Conservation (phyloP, 345 rosid genomes). For the Camelina laxa region DNA sequence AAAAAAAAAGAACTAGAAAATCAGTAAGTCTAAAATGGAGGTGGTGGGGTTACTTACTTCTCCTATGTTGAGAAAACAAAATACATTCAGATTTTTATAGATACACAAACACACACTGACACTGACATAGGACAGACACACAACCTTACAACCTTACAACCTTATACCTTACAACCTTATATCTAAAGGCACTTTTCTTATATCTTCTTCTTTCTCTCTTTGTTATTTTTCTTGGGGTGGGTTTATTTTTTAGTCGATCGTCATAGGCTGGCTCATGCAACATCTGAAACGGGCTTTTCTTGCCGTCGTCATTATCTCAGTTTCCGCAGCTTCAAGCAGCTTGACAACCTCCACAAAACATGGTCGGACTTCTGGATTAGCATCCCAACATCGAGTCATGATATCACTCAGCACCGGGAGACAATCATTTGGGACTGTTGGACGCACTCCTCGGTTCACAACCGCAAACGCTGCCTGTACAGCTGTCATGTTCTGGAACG, state of each 20-base stretch:
- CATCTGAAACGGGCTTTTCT: constrained; percentile 60
- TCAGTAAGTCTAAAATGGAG: constrained; percentile 32
- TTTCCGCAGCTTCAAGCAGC: constrained; percentile 53
- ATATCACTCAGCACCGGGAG: constrained; percentile 52
- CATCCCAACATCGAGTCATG: constrained; percentile 53
- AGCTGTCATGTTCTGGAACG: constrained; percentile 52
- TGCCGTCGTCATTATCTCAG: constrained; percentile 45
- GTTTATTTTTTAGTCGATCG: constrained; percentile 43
- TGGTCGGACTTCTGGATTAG: constrained; percentile 48
- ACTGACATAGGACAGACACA: constrained; percentile 20
- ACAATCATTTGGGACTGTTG: constrained; percentile 47
- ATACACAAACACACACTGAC: constrained; percentile 30
- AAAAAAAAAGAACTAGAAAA: constrained; percentile 22
- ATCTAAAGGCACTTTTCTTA: constrained; percentile 26
- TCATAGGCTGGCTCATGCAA: constrained; percentile 53
- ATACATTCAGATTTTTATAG: constrained; percentile 23
- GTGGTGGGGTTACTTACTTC: constrained; percentile 30
- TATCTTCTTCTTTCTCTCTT: constrained; percentile 14
- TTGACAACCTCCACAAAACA: constrained; percentile 46
- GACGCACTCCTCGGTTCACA: constrained; percentile 48
- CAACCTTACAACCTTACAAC: constrained; percentile 17
- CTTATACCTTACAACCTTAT: constrained; percentile 36
- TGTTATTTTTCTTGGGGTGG: constrained; percentile 18
- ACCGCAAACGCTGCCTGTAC: constrained; percentile 53
- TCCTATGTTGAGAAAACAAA: constrained; percentile 38